phyloP scores from a whole-genome alignment of 1,284 basidiomycete genomes.

The Cryptococcus wingfieldii region DNA sequence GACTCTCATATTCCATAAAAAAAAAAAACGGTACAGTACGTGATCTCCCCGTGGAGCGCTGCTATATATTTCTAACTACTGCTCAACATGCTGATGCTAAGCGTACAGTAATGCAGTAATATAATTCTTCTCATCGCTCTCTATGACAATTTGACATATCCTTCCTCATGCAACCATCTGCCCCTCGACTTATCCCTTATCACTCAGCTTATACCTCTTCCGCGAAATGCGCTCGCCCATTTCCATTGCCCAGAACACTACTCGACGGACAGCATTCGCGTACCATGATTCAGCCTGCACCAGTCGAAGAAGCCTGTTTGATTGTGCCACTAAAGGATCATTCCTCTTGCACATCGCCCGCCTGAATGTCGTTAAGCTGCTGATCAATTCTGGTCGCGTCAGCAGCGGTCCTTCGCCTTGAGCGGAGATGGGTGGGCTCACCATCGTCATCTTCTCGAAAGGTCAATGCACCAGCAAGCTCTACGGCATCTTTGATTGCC shows the following conservation, averaged over 20 bases:
- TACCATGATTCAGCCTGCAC: constrained; percentile 14
- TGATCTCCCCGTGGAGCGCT: no score
- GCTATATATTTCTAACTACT: no score
- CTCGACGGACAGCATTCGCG: not conserved
- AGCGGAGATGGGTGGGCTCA: not conserved
- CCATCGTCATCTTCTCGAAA: not conserved
- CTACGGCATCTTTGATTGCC: constrained; percentile 17
- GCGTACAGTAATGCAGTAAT: no score
- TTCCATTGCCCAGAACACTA: constrained; percentile 11
- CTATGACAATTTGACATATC: no score
- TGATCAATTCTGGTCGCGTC: no score
- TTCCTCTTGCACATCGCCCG: constrained; percentile 3
- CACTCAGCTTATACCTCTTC: not conserved
- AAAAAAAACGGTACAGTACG: no score
- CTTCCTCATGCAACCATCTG: no score
- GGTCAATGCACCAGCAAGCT: constrained; percentile 8
- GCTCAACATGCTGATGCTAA: no score
- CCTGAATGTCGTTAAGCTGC: constrained; percentile 3
- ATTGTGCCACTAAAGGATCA: constrained; percentile 12
- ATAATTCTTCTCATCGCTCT: no score
- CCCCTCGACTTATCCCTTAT: not conserved
- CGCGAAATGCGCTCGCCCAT: constrained; percentile 5
- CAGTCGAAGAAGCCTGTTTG: constrained; percentile 14
- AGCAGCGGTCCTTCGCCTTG: no score
- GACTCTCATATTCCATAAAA: no score